Percentiles rank a stretch among this genome's conserved stretches.
Conservation (phyloP, 331 rosid genomes). For the Telfairia occidentalis region DNA sequence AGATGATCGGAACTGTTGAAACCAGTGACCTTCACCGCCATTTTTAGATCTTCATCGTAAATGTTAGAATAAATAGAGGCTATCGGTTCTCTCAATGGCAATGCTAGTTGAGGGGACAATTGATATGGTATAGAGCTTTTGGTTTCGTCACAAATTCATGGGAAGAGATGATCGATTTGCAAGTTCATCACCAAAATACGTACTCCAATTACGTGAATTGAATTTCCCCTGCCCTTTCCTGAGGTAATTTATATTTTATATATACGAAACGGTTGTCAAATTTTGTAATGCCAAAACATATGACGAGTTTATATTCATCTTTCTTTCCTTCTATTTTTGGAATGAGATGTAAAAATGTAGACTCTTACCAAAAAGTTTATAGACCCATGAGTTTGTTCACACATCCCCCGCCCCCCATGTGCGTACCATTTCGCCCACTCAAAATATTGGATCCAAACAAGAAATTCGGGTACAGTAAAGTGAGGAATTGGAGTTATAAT, state of each 20-base stretch:
- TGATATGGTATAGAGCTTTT: constrained; percentile 5
- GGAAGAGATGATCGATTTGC: constrained; percentile 1
- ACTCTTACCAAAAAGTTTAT: background rate
- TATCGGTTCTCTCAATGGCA: constrained; percentile 6
- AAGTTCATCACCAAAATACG: background rate
- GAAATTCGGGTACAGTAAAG: background rate
- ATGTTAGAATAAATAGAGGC: background rate
- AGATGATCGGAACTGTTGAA: constrained; percentile 8
- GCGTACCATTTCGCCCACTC: background rate
- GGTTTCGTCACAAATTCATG: constrained; percentile 11
- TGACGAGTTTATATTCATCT: constrained; percentile 3
- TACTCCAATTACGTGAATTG: background rate
- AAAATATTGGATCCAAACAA: background rate
- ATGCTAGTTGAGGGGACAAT: background rate
- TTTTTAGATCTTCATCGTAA: constrained; percentile 1
- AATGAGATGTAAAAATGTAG: constrained; percentile 8
- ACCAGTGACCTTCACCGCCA: background rate
- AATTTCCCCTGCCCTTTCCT: background rate
- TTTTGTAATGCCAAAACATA: constrained; percentile 14
- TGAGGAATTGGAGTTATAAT: background rate
- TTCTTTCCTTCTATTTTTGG: constrained; percentile 9
- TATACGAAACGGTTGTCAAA: constrained; percentile 11
- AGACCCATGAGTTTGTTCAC: background rate
- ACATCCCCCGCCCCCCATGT: background rate
- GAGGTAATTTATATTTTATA: background rate